phyloP scores from a whole-genome alignment of 345 rosid genomes.

The Acer campestre region DNA sequence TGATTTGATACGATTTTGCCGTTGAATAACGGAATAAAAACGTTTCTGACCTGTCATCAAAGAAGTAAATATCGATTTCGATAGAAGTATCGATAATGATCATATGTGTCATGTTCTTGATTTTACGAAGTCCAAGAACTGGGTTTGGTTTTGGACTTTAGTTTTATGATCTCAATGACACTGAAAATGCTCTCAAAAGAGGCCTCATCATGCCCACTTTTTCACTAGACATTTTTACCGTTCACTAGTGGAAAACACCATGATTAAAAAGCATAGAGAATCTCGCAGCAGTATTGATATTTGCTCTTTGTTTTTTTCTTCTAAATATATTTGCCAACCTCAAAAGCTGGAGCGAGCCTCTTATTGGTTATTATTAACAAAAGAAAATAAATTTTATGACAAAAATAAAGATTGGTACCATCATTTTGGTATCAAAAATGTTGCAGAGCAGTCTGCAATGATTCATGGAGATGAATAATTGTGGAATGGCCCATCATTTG shows the following conservation, averaged over 20 bases:
- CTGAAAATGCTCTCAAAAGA: background rate
- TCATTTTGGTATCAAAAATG: background rate
- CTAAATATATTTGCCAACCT: background rate
- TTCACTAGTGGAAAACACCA: conserved; percentile 18
- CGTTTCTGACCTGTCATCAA: background rate
- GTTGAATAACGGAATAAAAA: too few relatives aligned
- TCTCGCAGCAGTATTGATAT: background rate
- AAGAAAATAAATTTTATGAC: background rate
- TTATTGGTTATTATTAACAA: background rate
- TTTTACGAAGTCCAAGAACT: background rate
- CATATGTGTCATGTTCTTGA: background rate
- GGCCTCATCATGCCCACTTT: background rate
- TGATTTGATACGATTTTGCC: background rate
- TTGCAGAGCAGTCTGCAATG: background rate
- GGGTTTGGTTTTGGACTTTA: background rate
- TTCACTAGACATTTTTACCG: background rate
- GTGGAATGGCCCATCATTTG: background rate
- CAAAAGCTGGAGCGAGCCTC: conserved; percentile 1
- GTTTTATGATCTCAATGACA: conserved; percentile 2
- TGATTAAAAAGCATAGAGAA: conserved; percentile 11
- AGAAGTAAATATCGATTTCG: too few relatives aligned
- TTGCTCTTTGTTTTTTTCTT: background rate
- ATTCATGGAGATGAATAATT: background rate
- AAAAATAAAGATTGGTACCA: background rate
- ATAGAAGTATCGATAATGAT: too few relatives aligned